phyloP scores from a whole-genome alignment of 805 yeast genomes.

The Kurtzmaniella fragi region DNA sequence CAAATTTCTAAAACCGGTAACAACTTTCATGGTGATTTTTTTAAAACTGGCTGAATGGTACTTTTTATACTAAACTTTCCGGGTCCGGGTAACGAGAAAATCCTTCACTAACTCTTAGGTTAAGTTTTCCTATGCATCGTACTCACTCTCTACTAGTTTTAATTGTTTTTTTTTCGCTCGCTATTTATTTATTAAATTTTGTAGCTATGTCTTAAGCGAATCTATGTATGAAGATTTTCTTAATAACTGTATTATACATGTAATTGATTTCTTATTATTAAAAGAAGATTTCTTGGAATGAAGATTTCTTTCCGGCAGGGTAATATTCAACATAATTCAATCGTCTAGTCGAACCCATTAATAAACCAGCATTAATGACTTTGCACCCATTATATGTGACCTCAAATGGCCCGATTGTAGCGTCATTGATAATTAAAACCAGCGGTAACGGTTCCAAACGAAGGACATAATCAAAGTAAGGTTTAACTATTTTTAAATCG shows the following conservation, averaged over 20 bases:
- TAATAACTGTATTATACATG: too few species aligned
- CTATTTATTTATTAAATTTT: too few species aligned
- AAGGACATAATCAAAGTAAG: slow-evolving; percentile 67
- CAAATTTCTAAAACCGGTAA: slow-evolving; percentile 31
- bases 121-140: too few species aligned
- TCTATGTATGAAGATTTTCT: too few species aligned
- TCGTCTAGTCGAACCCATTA: slow-evolving; percentile 35
- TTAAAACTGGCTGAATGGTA: too few species aligned
- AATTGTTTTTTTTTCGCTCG: too few species aligned
- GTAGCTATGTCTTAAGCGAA: too few species aligned
- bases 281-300: slow-evolving; percentile 41
- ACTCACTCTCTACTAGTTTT: too few species aligned
- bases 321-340: slow-evolving; percentile 69
- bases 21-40: slow-evolving; percentile 26
- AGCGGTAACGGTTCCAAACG: slow-evolving; percentile 78
- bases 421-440: slow-evolving; percentile 56
- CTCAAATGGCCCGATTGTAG: slow-evolving; percentile 65
- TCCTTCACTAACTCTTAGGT: not conserved
- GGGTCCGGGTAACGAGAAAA: slow-evolving; percentile 3
- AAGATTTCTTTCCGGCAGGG: slow-evolving; percentile 53
- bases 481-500: slow-evolving; percentile 55
- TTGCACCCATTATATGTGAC: slow-evolving; percentile 79
- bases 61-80: too few species aligned
- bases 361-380: slow-evolving; percentile 62
- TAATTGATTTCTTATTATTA: slow-evolving; percentile 3